phyloP scores from a whole-genome alignment of 176 grass and related monocot genomes.

The Canna indica region DNA sequence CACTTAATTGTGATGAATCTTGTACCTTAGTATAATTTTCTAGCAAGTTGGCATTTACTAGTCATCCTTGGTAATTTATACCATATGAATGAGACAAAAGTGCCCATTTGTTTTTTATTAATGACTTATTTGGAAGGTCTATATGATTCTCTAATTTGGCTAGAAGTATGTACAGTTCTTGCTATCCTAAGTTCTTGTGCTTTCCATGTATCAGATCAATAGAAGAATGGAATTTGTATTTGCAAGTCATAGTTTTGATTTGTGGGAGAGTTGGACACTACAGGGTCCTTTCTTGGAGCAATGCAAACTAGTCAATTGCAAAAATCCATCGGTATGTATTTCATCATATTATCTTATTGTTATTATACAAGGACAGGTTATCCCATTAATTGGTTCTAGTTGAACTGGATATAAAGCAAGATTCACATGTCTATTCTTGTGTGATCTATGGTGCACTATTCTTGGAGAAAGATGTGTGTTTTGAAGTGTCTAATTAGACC shows the following conservation, averaged over 20 bases:
- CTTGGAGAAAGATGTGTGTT: too few relatives aligned
- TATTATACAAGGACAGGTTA: not conserved
- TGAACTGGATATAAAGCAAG: not conserved
- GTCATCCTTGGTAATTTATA: too few relatives aligned
- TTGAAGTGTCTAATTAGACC: too few relatives aligned
- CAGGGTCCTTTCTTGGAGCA: slow-evolving; percentile 57
- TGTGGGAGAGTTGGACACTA: slow-evolving; percentile 83
- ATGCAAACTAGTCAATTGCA: slow-evolving; percentile 74
- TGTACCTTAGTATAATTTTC: too few relatives aligned
- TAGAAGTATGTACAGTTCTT: not conserved
- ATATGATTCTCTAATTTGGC: not conserved
- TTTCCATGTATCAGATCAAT: slow-evolving; percentile 52
- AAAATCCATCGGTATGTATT: slow-evolving; percentile 56
- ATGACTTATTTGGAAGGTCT: not conserved
- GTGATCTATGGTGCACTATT: too few relatives aligned
- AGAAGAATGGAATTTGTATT: slow-evolving; percentile 90
- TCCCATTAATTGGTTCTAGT: not conserved
- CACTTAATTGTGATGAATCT: too few relatives aligned
- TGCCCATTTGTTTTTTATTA: too few relatives aligned
- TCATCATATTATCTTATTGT: slow-evolving; percentile 9
- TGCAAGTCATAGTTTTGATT: slow-evolving; percentile 84
- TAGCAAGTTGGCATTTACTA: too few relatives aligned
- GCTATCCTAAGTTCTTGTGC: not conserved
- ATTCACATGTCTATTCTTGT: not conserved
- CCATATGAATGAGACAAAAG: too few relatives aligned